Conservation (phyloP, 805 yeast species). For the Pichia thaimueangensis region DNA sequence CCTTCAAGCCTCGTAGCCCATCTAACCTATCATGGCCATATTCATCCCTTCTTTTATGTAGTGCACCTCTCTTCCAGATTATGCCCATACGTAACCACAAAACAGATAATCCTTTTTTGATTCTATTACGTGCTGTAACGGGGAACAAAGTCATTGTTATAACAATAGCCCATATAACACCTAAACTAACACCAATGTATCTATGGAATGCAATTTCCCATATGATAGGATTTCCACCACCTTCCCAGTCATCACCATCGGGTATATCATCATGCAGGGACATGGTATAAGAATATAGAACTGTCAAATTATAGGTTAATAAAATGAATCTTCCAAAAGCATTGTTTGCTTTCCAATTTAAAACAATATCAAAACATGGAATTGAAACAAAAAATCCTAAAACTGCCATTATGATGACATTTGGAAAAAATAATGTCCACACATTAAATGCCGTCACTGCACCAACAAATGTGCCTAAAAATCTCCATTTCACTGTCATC, state of each 20-base stretch:
- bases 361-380: constrained; percentile 51
- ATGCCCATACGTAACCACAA: constrained; percentile 79
- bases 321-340: constrained; percentile 66
- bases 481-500: constrained; percentile 67
- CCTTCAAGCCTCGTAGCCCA: constrained; percentile 39
- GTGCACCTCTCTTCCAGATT: constrained; percentile 72
- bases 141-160: constrained; percentile 66
- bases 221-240: constrained; percentile 62
- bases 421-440: constrained; percentile 55
- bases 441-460: constrained; percentile 52
- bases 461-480: constrained; percentile 71
- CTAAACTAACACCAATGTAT: constrained; percentile 62
- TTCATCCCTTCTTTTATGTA: constrained; percentile 36
- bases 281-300: constrained; percentile 67
- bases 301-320: constrained; percentile 72
- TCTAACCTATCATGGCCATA: constrained; percentile 25
- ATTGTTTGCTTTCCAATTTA: constrained; percentile 57
- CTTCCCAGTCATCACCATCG: constrained; percentile 56
- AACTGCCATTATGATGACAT: constrained; percentile 44
- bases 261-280: constrained; percentile 37
- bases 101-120: constrained; percentile 57
- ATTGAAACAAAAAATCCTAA: constrained; percentile 42
- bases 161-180: constrained; percentile 70
- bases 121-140: constrained; percentile 64
- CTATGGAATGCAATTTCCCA: constrained; percentile 74